These are phyloP conservation scores for Trichoderma sp. DNA, from an alignment of 2,329 filamentous ascomycete genomes.

Conservation along the genomic window DNA sequence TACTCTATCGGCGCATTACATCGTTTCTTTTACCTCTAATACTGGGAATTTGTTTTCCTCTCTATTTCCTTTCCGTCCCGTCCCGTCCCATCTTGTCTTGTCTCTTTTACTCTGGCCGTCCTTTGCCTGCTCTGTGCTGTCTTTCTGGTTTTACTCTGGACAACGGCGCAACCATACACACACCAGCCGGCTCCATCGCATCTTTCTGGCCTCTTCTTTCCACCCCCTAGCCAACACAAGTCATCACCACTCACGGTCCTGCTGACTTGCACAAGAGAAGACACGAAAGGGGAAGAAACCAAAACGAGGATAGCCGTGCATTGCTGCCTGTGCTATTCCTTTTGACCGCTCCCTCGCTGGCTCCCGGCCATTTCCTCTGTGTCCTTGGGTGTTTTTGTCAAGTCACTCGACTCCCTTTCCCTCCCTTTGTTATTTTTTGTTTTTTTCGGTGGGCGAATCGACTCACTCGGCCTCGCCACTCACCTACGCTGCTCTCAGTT, in stretches of 20 bases:
- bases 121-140: slow-evolving; percentile 45
- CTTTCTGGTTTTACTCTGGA: slow-evolving; percentile 49
- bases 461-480: slow-evolving; percentile 27
- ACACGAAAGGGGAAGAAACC: not conserved
- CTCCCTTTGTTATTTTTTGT: not conserved
- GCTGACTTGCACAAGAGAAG: slow-evolving; percentile 15
- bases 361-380: not conserved
- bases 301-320: slow-evolving; percentile 1
- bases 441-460: slow-evolving; percentile 12
- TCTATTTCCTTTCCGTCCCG: slow-evolving; percentile 31
- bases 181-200: slow-evolving; percentile 14
- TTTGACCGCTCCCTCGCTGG: slow-evolving; percentile 11
- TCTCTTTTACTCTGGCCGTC: slow-evolving; percentile 10
- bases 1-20: slow-evolving; percentile 43
- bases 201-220: slow-evolving; percentile 8
- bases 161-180: slow-evolving; percentile 33
- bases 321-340: slow-evolving; percentile 25
- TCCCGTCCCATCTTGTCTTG: slow-evolving; percentile 9
- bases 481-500: slow-evolving; percentile 18
- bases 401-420: slow-evolving; percentile 1
- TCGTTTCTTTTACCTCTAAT: slow-evolving; percentile 32
- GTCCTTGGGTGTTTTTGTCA: slow-evolving; percentile 1
- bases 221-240: slow-evolving; percentile 4
- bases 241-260: slow-evolving; percentile 7
- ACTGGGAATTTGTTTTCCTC: slow-evolving; percentile 35